These are phyloP conservation scores for Metarhizium sp. DNA, from an alignment of 2,329 filamentous ascomycete genomes.

Conservation along the genomic window DNA sequence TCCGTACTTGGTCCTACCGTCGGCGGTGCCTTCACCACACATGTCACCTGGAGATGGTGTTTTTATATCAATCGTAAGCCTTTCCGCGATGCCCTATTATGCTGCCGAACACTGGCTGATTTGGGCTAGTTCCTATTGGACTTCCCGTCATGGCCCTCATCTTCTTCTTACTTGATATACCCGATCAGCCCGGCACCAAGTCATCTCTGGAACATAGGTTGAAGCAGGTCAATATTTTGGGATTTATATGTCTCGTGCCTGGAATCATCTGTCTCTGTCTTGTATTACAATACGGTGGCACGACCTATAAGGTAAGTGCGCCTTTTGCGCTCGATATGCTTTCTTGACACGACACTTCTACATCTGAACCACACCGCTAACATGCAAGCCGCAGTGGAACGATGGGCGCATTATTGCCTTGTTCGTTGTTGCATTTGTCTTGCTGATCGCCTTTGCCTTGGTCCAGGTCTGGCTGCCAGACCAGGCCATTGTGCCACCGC, in stretches of 20 bases:
- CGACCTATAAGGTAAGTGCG: slow-evolving; percentile 16
- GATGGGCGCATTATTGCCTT: slow-evolving; percentile 32
- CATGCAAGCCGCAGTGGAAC: slow-evolving; percentile 23
- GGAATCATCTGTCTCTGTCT: slow-evolving; percentile 34
- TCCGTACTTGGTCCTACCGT: slow-evolving; percentile 13
- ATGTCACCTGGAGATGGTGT: slow-evolving; percentile 23
- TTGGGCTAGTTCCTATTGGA: slow-evolving; percentile 18
- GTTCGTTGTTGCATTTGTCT: slow-evolving; percentile 27
- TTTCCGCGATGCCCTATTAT: not conserved
- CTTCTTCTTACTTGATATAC: slow-evolving; percentile 11
- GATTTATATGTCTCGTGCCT: slow-evolving; percentile 36
- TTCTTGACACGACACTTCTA: not conserved
- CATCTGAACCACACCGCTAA: not conserved
- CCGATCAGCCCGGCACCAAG: slow-evolving; percentile 10
- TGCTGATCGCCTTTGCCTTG: slow-evolving; percentile 29
- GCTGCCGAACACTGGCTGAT: not conserved
- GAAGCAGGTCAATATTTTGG: slow-evolving; percentile 41
- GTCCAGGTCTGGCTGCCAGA: slow-evolving; percentile 23
- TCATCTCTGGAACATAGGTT: slow-evolving; percentile 26
- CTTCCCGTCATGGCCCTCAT: slow-evolving; percentile 17
- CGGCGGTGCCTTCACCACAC: slow-evolving; percentile 17
- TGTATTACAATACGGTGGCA: slow-evolving; percentile 36
- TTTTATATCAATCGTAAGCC: slow-evolving; percentile 20
- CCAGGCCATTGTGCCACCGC: slow-evolving; percentile 28
- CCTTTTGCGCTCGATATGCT: no score